Conservation (phyloP, 495 filamentous ascomycete species). For the Penicillium malachiteum region DNA sequence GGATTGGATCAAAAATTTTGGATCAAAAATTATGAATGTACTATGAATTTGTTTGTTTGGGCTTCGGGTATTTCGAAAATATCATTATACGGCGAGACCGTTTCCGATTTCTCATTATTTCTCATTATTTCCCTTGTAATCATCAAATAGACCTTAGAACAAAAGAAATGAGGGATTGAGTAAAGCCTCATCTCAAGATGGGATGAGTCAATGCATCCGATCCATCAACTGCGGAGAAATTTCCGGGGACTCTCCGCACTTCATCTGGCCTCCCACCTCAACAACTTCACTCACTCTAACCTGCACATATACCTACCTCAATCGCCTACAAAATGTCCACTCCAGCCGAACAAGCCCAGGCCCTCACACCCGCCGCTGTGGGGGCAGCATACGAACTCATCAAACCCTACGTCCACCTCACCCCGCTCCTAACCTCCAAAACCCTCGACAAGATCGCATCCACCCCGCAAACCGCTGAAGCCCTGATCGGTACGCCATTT, state of each 20-base stretch:
- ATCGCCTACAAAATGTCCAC: slow-evolving; percentile 10
- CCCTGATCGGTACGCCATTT: slow-evolving; percentile 55
- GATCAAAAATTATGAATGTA: slow-evolving; percentile 41
- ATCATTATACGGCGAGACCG: not conserved
- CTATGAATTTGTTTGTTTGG: slow-evolving; percentile 38
- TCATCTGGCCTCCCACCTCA: too few species aligned
- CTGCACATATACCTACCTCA: not conserved
- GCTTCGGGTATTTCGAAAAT: slow-evolving; percentile 16
- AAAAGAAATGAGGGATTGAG: too few species aligned
- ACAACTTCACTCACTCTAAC: not conserved
- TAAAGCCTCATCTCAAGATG: too few species aligned
- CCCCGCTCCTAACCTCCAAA: slow-evolving; percentile 74
- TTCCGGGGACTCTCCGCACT: slow-evolving; percentile 3
- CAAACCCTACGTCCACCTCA: slow-evolving; percentile 72
- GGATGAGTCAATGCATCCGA: too few species aligned
- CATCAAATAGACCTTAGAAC: not conserved
- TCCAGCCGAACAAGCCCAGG: slow-evolving; percentile 44
- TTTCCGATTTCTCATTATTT: not conserved
- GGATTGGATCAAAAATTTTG: slow-evolving; percentile 23
- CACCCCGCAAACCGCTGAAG: slow-evolving; percentile 56
- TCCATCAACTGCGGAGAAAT: slow-evolving; percentile 4
- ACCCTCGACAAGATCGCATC: slow-evolving; percentile 76
- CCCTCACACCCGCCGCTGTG: slow-evolving; percentile 69
- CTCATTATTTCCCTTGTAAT: not conserved
- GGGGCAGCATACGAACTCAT: slow-evolving; percentile 70